phyloP scores from a whole-genome alignment of 1,139 yeast genomes.

The Nakaseomyces glabratus region DNA sequence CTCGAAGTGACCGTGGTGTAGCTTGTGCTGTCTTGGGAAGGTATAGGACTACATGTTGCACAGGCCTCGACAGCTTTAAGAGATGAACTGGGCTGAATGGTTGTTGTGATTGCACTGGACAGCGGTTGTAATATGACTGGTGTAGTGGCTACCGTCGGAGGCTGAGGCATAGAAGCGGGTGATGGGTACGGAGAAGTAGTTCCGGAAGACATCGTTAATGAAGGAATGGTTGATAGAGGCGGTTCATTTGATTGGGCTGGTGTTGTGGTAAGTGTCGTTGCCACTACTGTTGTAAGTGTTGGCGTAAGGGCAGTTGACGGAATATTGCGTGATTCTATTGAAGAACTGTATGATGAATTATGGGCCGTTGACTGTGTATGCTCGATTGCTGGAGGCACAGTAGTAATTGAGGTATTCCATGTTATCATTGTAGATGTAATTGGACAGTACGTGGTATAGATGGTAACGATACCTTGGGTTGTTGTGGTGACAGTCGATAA shows the following conservation, averaged over 20 bases:
- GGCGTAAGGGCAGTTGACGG: not conserved
- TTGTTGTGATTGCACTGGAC: too few species aligned
- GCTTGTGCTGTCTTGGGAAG: not conserved
- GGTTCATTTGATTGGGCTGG: not conserved
- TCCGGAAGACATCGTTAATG: not conserved
- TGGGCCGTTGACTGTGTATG: too few species aligned
- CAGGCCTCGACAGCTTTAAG: too few species aligned
- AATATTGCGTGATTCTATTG: not conserved
- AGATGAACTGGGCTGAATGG: too few species aligned
- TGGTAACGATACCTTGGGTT: not conserved
- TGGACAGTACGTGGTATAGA: conserved; percentile 6
- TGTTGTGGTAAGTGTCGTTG: not conserved
- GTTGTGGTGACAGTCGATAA: conserved; percentile 6
- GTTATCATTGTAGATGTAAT: not conserved
- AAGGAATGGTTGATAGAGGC: not conserved
- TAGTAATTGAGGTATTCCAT: not conserved
- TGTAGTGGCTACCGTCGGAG: too few species aligned
- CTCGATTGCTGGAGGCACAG: not conserved
- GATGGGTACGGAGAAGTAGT: conserved; percentile 1
- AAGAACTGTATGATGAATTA: too few species aligned
- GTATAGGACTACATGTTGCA: too few species aligned
- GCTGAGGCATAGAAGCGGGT: too few species aligned
- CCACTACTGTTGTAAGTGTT: not conserved
- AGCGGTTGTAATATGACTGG: too few species aligned
- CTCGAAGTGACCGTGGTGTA: conserved; percentile 2